phyloP scores from a whole-genome alignment of 2,329 filamentous ascomycete genomes.

The Orbilia brochopaga region DNA sequence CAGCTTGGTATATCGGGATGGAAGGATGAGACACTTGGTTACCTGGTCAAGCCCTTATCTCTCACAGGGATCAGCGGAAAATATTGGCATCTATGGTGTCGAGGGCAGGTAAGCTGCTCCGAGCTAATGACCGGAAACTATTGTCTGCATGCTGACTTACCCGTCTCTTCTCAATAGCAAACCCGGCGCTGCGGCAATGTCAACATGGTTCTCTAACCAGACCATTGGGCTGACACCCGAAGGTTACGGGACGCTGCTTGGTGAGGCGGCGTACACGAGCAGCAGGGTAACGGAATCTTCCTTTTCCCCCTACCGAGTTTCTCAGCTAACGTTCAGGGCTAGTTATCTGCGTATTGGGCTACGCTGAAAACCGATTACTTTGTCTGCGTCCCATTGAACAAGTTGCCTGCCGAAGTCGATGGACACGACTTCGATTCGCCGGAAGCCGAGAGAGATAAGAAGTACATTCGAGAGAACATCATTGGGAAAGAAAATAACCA shows the following conservation, averaged over 20 bases:
- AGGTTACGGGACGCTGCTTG: constrained; percentile 23
- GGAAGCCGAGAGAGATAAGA: constrained; percentile 58
- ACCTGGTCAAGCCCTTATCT: constrained; percentile 56
- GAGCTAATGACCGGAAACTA: neutral
- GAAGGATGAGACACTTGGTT: constrained; percentile 55
- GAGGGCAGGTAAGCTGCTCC: constrained; percentile 52
- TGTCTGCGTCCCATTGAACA: constrained; percentile 60
- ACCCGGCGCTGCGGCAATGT: constrained; percentile 16
- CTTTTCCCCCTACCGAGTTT: neutral
- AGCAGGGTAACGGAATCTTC: neutral
- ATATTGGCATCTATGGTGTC: constrained; percentile 56
- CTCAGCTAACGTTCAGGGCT: neutral
- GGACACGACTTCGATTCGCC: constrained; percentile 40
- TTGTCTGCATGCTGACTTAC: neutral
- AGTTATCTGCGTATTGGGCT: constrained; percentile 59
- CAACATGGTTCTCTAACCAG: constrained; percentile 14
- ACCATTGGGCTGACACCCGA: constrained; percentile 5
- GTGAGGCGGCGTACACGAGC: constrained; percentile 17
- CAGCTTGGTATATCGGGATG: constrained; percentile 56
- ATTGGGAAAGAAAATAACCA: constrained; percentile 58
- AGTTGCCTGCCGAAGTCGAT: constrained; percentile 57
- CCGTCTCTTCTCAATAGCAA: constrained; percentile 4
- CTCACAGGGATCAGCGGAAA: constrained; percentile 52
- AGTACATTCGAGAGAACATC: constrained; percentile 59
- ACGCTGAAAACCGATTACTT: constrained; percentile 58